Evolutionary conservation across 2,329 filamentous ascomycete genomes (phyloP), one percentile per base, ranked within the genome.

Genomic region (Ophiostoma populinum): DNA sequence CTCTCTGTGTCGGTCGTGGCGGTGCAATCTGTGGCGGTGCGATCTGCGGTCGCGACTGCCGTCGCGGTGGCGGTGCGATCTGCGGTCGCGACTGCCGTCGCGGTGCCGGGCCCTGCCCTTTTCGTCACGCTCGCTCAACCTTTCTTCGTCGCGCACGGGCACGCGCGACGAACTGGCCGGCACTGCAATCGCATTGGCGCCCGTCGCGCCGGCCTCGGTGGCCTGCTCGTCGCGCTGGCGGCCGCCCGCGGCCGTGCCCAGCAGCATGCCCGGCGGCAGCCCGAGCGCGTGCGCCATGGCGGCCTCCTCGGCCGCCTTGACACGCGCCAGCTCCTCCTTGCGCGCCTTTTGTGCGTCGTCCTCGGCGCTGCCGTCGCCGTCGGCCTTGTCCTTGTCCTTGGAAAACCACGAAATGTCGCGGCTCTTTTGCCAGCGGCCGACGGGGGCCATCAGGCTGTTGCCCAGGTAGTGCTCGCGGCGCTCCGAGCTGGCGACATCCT

Each of bases 221-320:
- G 12, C 24, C 12, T 4, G 4, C 9, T 15, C 11, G 12, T 19
- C 12, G 12, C 12, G 15, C 10, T 15, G 18, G 6, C 19, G 7
- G 4, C 19, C 6, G 3, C 8, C 29, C 8, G 4, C 29, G 5
- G 20, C 24, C 9, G 15, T 35, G 1, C 30, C 36, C 9, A 37
- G n/a, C 5, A 0, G 82, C 35, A 38, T 39, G 5, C 42, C 42
- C 7, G 37, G 35, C 5, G 83, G 44, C 20, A 94, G 58, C 0
- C 90, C 90, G 36, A 98, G 59, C 0, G 86, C 86, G 29, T 63
- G 67, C 3, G 83, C 75, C 51, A 95, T 76, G 2, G 86, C 90
- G 53, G 94, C 87, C 51, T 93, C 81, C 49, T 98, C 90, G 0
- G 80, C 82, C 53, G 93, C 80, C 50, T 93, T 94, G 51, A 94